These are phyloP conservation scores for Penicillium turbatum DNA, from an alignment of 495 filamentous ascomycete genomes.

Conservation along the genomic window DNA sequence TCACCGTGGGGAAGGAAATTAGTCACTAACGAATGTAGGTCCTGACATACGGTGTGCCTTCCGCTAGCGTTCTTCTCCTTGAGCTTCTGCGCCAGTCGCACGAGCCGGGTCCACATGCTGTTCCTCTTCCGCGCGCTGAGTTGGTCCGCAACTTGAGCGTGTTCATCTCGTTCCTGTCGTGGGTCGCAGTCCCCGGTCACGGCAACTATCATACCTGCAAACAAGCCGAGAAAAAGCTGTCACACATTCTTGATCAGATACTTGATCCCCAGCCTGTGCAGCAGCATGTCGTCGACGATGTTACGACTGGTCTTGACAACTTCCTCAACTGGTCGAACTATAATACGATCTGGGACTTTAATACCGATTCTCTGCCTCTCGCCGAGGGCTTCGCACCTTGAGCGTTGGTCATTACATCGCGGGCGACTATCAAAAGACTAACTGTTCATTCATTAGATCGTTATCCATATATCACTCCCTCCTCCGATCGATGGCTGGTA, in stretches of 20 bases:
- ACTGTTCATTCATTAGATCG: constrained; percentile 4
- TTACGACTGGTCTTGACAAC: constrained; percentile 30
- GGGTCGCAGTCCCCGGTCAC: constrained; percentile 49
- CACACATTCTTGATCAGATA: constrained; percentile 40
- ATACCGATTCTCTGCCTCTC: constrained; percentile 27
- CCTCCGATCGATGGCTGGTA: neutral
- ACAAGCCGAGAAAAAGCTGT: constrained; percentile 42
- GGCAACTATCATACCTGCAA: constrained; percentile 53
- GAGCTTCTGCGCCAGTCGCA: constrained; percentile 58
- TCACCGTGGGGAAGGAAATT: constrained; percentile 5
- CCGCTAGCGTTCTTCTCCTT: constrained; percentile 55
- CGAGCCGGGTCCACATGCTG: constrained; percentile 27
- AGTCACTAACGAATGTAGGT: constrained; percentile 30
- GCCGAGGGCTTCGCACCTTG: constrained; percentile 24
- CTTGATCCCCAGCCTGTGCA: constrained; percentile 37
- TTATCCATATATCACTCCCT: neutral
- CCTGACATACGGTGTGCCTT: constrained; percentile 52
- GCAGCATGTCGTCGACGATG: constrained; percentile 30
- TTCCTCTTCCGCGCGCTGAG: constrained; percentile 52
- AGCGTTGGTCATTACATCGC: neutral
- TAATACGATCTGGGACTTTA: constrained; percentile 34
- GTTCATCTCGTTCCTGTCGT: constrained; percentile 55
- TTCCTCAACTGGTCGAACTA: constrained; percentile 41
- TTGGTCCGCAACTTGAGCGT: constrained; percentile 61
- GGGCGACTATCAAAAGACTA: neutral